Base-by-base conservation (phyloP, 148 eudicot species). In the Dianthus caryophyllus region DNA sequence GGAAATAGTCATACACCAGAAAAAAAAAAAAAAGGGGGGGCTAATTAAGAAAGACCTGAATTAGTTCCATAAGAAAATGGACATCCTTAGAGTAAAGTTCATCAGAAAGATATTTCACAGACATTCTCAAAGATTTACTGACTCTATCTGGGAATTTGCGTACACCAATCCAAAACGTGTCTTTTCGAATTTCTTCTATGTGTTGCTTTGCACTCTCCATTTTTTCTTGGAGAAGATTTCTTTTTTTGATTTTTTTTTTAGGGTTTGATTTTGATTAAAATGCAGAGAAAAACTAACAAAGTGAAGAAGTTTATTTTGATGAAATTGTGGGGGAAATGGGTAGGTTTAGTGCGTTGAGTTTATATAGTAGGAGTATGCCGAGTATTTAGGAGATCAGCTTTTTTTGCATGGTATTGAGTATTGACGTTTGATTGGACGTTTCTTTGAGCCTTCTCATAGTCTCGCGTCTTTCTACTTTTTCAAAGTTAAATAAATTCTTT, bases 61-160 rank as follows among this genome's bases (percentile, higher is more conserved):
- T 84, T 22, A 88, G 76, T 68, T 86, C 90, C 90, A 86, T 86
- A 4, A 86, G 72, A 27, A 86, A 86, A 48, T 86, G 90, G 14
- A 81, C 81, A 76, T 86, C 90, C 9, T 84, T 83, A 24, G 90
- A 71, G 61, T 86, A 86, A 4, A 88, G 79, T 56, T 84, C 90
- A 30, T 81, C 83, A 53, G 95, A 88, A 17, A 88, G 79, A 22
- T 84, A 71, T 29, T 74, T 82, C 9, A 88, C 87, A 1, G 88
- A 84, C 70, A 78, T 78, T 17, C 81, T 77, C 2, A 85, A 72
- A 17, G 73, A 47, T 30, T 66, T 77, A 1, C 84, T 77, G 1
- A 82, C 52, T 0, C 84, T 81, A 60, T 80, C 78, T n/a, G n/a
- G n/a, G n/a, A n/a, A n/a, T 5, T 71, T 69, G 5, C 78, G 82